Evolutionary conservation across 2,329 filamentous ascomycete genomes (phyloP), one percentile per base, ranked within the genome.

Genomic region (Aquanectria penicillioides): DNA sequence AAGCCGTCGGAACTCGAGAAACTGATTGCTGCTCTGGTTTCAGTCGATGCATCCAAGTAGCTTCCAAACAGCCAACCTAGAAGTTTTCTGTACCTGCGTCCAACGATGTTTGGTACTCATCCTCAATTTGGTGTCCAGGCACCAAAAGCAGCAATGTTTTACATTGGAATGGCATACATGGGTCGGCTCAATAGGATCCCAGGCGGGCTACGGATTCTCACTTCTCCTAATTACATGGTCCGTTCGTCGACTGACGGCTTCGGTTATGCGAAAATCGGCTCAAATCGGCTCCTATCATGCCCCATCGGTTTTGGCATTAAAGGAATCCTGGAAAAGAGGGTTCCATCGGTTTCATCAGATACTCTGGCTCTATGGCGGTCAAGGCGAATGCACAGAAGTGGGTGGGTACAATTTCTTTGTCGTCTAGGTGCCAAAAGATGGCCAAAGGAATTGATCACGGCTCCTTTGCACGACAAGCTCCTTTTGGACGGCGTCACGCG

Each of bases 271-370:
- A 97, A 97, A 78, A 86, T 97, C 26, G 94, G 94, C 52, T 93
- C 93, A 59, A 97, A 97, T 81, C 26, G 94, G 94, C 52, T 93
- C 93, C 59, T 97, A 97, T 81, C 97, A 97, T 75, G 94, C 93
- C 0, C 94, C 94, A 17, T 89, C 86, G 18, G 83, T 97, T 50
- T 82, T 92, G 51, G 91, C 92, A 3, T 93, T 93, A 47, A 83
- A 83, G n/a, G 90, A 94, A 75, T 94, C 94, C 3, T 81, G 87
- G 54, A 80, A 79, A 8, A 78, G 85, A 34, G 94, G 94, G 0
- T 97, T 88, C 77, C 86, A 94, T 71, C 94, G 94, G 0, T 97
- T 88, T 77, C 86, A 94, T 71, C 94, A 97, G 83, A 90, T 97
- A 54, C 84, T 97, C 15, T 97, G 94, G 94, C 83, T 97, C 44